Percentiles rank a stretch among this genome's conserved stretches.
These are phyloP conservation scores for Apiotrichum domesticum DNA, from an alignment of 1,284 basidiomycete species.

Conservation along the genomic window DNA sequence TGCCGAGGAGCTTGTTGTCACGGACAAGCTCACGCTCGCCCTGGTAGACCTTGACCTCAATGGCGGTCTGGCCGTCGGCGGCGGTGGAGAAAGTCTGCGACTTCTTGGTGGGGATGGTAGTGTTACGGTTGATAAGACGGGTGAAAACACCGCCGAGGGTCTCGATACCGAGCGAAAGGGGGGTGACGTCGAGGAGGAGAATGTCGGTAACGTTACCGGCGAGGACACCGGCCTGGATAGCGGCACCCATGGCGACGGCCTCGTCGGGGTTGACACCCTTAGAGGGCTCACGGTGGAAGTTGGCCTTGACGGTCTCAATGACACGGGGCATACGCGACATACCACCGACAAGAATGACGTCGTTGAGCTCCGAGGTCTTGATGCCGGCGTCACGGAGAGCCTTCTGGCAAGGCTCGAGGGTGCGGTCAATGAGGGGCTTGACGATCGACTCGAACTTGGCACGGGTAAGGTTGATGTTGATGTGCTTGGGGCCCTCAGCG, in stretches of 20 bases:
- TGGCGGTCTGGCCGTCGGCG: slow-evolving; percentile 90
- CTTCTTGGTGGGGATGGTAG: slow-evolving; percentile 99
- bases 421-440: slow-evolving; percentile 74
- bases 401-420: slow-evolving; percentile 96
- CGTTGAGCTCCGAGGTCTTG: slow-evolving; percentile 86
- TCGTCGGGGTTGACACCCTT: slow-evolving; percentile 98
- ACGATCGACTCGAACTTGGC: slow-evolving; percentile 87
- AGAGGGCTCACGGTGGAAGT: slow-evolving; percentile 91
- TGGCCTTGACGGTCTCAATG: slow-evolving; percentile 79
- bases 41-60: slow-evolving; percentile 97
- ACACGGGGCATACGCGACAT: slow-evolving; percentile 98
- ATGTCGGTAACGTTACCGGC: slow-evolving; percentile 96
- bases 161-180: slow-evolving; percentile 67
- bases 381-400: slow-evolving; percentile 85
- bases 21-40: slow-evolving; percentile 90
- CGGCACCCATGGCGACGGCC: slow-evolving; percentile 86
- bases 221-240: slow-evolving; percentile 91
- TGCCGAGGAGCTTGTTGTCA: slow-evolving; percentile 99
- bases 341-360: slow-evolving; percentile 96
- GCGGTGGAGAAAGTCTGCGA: slow-evolving; percentile 98
- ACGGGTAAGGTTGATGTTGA: slow-evolving; percentile 83
- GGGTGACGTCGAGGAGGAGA: slow-evolving; percentile 91
- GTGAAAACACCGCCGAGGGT: slow-evolving; percentile 99
- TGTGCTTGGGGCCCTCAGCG: slow-evolving; percentile 90
- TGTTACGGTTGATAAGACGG: slow-evolving; percentile 84